Percentiles rank a stretch among this genome's conserved stretches.
These are phyloP conservation scores for Rusavskia elegans DNA, from an alignment of 495 filamentous ascomycete species.

Conservation along the genomic window DNA sequence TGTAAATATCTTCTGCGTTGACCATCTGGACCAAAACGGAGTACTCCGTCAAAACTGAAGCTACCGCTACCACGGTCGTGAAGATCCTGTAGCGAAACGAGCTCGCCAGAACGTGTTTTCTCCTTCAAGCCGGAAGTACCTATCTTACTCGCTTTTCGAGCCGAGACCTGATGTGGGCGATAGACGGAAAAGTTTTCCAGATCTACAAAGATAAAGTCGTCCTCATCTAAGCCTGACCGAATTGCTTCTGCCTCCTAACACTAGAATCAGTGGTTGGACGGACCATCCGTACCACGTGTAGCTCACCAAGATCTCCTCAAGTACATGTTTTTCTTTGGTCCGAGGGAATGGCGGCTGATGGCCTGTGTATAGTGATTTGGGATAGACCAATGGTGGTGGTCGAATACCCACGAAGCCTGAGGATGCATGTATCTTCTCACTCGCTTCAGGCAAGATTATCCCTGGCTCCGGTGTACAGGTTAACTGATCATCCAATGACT, in stretches of 20 bases:
- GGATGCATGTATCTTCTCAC: not conserved
- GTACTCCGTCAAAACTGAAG: constrained; percentile 41
- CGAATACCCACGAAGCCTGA: not conserved
- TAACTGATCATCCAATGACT: not conserved
- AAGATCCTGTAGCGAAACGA: constrained; percentile 36
- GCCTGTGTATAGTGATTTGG: constrained; percentile 22
- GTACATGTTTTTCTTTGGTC: constrained; percentile 14
- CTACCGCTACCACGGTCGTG: constrained; percentile 11
- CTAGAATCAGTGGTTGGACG: not conserved
- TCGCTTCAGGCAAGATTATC: not conserved
- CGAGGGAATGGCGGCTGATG: constrained; percentile 13
- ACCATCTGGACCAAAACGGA: constrained; percentile 24
- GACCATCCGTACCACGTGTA: not conserved
- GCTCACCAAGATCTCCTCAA: constrained; percentile 16
- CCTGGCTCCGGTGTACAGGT: too few species aligned
- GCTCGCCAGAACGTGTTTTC: constrained; percentile 20
- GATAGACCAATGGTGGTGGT: constrained; percentile 14
- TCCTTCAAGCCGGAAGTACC: not conserved
- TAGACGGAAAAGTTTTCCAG: constrained; percentile 39
- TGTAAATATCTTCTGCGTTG: constrained; percentile 28
- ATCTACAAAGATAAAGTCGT: constrained; percentile 26
- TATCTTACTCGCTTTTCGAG: constrained; percentile 11
- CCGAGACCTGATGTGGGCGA: constrained; percentile 12
- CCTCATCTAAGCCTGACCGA: not conserved
- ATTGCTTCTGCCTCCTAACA: not conserved